phyloP scores from a whole-genome alignment of 345 rosid genomes.

The Schrenkiella parvula region DNA sequence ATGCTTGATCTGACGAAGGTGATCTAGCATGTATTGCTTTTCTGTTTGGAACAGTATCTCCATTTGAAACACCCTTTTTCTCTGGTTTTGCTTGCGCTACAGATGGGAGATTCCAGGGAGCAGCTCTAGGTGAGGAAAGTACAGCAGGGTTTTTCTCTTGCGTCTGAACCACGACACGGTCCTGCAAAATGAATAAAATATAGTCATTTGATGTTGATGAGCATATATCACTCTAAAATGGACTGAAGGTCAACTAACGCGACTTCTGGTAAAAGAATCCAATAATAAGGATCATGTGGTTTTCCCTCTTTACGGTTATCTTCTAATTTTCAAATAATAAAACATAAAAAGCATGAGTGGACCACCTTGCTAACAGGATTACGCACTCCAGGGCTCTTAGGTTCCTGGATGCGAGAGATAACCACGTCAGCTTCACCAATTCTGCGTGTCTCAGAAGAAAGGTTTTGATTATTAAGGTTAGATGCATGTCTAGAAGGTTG shows the following conservation, averaged over 20 bases:
- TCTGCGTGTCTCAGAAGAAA: constrained; percentile 42
- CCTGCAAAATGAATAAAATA: neutral
- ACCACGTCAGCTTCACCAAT: constrained; percentile 43
- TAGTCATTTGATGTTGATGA: neutral
- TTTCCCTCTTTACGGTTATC: neutral
- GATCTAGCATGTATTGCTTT: constrained; percentile 38
- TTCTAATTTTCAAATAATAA: constrained; percentile 33
- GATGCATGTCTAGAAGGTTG: constrained; percentile 42
- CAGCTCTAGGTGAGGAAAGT: constrained; percentile 47
- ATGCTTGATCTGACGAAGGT: constrained; percentile 45
- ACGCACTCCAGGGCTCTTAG: constrained; percentile 38
- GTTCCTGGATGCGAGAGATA: constrained; percentile 36
- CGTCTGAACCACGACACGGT: constrained; percentile 37
- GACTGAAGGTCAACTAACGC: neutral
- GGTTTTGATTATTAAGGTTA: constrained; percentile 38
- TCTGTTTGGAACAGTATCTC: constrained; percentile 36
- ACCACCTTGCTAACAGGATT: constrained; percentile 44
- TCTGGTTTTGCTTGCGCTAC: constrained; percentile 44
- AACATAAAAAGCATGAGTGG: constrained; percentile 20
- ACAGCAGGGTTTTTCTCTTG: constrained; percentile 48
- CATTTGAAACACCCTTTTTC: constrained; percentile 31
- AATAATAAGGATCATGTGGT: neutral
- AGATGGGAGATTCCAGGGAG: constrained; percentile 35
- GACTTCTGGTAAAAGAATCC: neutral
- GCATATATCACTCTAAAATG: neutral